Base-by-base conservation (phyloP, 2,329 filamentous ascomycete genomes). In the Penicillium polonicum region DNA sequence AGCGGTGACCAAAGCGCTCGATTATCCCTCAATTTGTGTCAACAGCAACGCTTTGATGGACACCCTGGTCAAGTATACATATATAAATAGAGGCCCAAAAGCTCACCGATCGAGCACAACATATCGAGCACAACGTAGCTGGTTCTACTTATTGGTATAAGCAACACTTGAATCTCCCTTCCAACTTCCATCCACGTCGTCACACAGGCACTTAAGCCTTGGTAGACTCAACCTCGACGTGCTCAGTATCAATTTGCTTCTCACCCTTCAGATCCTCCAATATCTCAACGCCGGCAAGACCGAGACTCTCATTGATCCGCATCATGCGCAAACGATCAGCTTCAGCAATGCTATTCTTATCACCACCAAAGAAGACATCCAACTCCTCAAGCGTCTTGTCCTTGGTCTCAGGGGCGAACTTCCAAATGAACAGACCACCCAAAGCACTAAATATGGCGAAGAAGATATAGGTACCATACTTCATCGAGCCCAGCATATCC, bases 241-340 rank as follows among this genome's bases (percentile, higher is more conserved):
- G 63, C 17, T 65, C 61, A 5, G 52, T 36, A 27, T 53, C 43
- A 44, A 59, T 50, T 13, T 45, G 23, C 52, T 62, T 60, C 42
- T 64, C 66, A 29, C 64, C 59, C 52, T 71, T 68, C 25, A 70
- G 59, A 29, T 65, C 64, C 46, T 64, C 60, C 17, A 69, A 48
- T 17, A 41, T 60, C 55, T 73, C 64, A 0, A 73, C 62, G 23
- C 66, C 69, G 35, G 65, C 74, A 52, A 90, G 75, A 0, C 88
- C 88, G 60, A 91, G 85, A 65, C 90, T 87, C 33, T 78, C 76
- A 70, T 90, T 87, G 66, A 91, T 89, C 70, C 88, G 84, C n/a
- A 81, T 81, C 86, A 90, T 90, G 29, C 88, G 82, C 73, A 88
- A 85, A 48, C 73, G 63, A 61, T 76, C 71, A 31, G 69, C 60